phyloP scores from a whole-genome alignment of 2,329 filamentous ascomycete genomes.

The Aspergillus floridensis region DNA sequence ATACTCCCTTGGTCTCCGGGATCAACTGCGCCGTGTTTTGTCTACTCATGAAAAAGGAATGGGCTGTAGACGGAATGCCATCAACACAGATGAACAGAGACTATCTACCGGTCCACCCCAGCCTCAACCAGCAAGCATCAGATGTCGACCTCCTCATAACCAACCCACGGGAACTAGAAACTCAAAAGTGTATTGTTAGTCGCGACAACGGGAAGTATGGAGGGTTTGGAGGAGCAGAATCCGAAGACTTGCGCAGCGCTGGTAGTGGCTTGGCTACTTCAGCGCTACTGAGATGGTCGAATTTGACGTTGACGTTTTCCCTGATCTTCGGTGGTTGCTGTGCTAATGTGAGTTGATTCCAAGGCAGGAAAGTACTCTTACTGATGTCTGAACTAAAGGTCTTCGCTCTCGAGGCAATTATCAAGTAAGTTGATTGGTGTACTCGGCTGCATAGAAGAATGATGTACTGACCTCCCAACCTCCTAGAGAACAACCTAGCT shows the following conservation, averaged over 20 bases:
- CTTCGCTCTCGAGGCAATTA: conserved; percentile 92
- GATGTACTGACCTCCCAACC: conserved; percentile 10
- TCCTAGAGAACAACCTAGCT: conserved; percentile 73
- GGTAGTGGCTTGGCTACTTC: conserved; percentile 31
- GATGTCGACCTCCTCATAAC: background rate
- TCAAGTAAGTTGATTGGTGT: conserved; percentile 66
- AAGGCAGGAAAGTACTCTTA: conserved; percentile 16
- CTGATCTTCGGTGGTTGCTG: conserved; percentile 96
- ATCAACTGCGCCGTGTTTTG: no score
- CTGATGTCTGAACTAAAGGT: conserved; percentile 55
- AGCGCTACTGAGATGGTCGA: conserved; percentile 59
- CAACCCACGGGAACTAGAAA: background rate
- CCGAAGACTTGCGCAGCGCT: conserved; percentile 17
- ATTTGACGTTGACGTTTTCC: conserved; percentile 66
- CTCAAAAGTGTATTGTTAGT: background rate
- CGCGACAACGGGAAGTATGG: background rate
- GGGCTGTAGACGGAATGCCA: no score
- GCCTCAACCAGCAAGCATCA: background rate
- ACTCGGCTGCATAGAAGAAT: background rate
- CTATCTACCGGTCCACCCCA: background rate
- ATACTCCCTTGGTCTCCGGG: no score
- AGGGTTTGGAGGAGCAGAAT: background rate
- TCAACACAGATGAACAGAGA: background rate
- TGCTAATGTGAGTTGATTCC: conserved; percentile 67
- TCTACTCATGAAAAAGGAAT: no score